Percentiles rank a stretch among this genome's conserved stretches.
Evolutionary conservation across 78 protist species (phyloP).

Genomic region (slime mould (Dictyostelium discoideum)): DNA sequence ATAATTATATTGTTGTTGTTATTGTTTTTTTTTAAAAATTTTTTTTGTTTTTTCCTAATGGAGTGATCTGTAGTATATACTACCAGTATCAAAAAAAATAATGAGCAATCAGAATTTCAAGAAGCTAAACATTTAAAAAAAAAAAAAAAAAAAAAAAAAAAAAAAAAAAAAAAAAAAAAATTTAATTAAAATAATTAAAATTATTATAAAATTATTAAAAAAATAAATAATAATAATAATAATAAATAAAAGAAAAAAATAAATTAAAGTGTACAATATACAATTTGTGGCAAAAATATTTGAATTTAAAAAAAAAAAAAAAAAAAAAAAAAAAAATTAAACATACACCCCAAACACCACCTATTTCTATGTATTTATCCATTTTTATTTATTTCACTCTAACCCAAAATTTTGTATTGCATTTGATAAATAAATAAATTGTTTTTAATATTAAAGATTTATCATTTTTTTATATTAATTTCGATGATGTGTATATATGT

Average conservation of each 20-base stretch:
- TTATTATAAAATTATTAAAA: background rate
- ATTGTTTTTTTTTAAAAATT: background rate
- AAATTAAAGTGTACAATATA: background rate
- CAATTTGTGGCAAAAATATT: background rate
- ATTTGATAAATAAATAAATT: background rate
- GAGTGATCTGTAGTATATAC: background rate
- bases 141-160: too few relatives aligned
- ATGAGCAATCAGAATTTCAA: conserved; percentile 3
- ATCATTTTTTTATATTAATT: too few relatives aligned
- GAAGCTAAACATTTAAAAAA: too few relatives aligned
- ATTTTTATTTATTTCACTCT: too few relatives aligned
- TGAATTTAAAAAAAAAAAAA: background rate
- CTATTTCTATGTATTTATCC: background rate
- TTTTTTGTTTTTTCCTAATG: background rate
- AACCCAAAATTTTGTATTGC: background rate
- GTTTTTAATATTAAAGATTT: background rate
- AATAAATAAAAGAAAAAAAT: too few relatives aligned
- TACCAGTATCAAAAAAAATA: background rate
- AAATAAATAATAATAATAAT: background rate
- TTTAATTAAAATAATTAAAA: too few relatives aligned
- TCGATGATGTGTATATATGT: background rate
- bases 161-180: too few relatives aligned
- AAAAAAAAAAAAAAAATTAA: too few relatives aligned
- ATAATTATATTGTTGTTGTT: background rate
- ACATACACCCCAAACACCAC: background rate